phyloP scores from a whole-genome alignment of 352 stramenopile genomes.

The Globisporangium spinosum region DNA sequence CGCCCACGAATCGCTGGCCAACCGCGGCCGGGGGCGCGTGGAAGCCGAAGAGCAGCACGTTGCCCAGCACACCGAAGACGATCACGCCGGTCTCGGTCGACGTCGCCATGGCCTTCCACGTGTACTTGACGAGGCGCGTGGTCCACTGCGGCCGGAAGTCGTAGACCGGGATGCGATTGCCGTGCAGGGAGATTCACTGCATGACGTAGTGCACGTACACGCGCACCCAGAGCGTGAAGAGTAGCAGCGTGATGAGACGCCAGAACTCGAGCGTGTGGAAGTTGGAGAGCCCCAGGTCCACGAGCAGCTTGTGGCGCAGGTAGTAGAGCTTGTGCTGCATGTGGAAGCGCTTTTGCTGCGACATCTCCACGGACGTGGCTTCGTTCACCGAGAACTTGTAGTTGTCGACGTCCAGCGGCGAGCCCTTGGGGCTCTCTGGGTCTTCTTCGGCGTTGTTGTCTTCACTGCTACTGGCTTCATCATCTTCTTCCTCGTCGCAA shows the following conservation, averaged over 20 bases:
- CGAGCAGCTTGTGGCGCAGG: conserved; percentile 73
- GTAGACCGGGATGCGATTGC: conserved; percentile 72
- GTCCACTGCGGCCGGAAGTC: conserved; percentile 59
- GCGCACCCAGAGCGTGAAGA: conserved; percentile 81
- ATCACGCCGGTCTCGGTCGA: conserved; percentile 68
- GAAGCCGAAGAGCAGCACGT: conserved; percentile 45
- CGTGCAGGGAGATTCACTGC: conserved; percentile 82
- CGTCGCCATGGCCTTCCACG: conserved; percentile 54
- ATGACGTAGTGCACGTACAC: conserved; percentile 88
- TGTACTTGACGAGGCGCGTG: conserved; percentile 87
- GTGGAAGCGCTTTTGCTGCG: conserved; percentile 58
- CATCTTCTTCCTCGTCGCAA: conserved; percentile 1
- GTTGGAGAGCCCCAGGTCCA: conserved; percentile 54
- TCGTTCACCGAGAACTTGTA: conserved; percentile 56
- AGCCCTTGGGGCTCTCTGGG: background rate
- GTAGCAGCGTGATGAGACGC: conserved; percentile 48
- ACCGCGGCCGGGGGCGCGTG: conserved; percentile 38
- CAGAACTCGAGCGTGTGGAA: conserved; percentile 78
- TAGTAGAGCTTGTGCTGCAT: conserved; percentile 73
- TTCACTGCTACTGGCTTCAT: background rate
- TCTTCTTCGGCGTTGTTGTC: background rate
- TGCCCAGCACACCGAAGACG: conserved; percentile 48
- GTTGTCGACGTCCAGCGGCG: conserved; percentile 32
- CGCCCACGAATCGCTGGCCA: conserved; percentile 44
- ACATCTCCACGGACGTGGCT: conserved; percentile 39